These are phyloP conservation scores for Theobroma grandiflorum DNA, from an alignment of 441 rosid species.

Conservation along the genomic window DNA sequence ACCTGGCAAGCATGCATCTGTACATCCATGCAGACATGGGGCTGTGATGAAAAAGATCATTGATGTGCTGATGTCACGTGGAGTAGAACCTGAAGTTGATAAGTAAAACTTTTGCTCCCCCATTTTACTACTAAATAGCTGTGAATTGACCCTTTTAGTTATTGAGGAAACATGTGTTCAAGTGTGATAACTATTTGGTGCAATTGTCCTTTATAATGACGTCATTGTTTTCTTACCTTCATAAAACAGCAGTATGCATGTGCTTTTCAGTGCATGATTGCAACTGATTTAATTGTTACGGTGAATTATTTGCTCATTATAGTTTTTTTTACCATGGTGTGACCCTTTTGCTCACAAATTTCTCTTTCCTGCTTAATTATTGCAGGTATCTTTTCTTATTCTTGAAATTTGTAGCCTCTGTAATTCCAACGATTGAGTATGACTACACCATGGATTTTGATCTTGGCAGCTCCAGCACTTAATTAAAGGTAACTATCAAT, in stretches of 20 bases:
- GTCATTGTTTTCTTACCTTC: neutral
- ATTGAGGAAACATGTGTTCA: neutral
- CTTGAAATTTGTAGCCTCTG: constrained; percentile 94
- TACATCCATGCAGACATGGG: constrained; percentile 97
- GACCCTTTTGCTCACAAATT: neutral
- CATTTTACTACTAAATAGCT: neutral
- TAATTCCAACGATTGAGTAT: constrained; percentile 93
- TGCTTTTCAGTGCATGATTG: neutral
- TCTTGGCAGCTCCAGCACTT: constrained; percentile 87
- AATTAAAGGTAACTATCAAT: constrained; percentile 47
- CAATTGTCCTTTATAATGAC: neutral
- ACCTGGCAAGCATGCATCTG: constrained; percentile 97
- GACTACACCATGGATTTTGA: constrained; percentile 97
- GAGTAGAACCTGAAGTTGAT: constrained; percentile 98
- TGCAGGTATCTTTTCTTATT: constrained; percentile 90
- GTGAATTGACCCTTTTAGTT: neutral
- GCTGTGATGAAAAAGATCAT: constrained; percentile 99
- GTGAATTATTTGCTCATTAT: neutral
- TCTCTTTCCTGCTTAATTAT: constrained; percentile 5
- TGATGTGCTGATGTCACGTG: constrained; percentile 89
- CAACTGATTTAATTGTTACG: neutral
- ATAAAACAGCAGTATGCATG: neutral
- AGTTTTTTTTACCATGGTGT: neutral
- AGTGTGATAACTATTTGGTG: neutral
- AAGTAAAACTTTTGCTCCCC: constrained; percentile 49